Evolutionary conservation across 2,329 filamentous ascomycete species (phyloP).

Genomic region (Diaporthe velutina): DNA sequence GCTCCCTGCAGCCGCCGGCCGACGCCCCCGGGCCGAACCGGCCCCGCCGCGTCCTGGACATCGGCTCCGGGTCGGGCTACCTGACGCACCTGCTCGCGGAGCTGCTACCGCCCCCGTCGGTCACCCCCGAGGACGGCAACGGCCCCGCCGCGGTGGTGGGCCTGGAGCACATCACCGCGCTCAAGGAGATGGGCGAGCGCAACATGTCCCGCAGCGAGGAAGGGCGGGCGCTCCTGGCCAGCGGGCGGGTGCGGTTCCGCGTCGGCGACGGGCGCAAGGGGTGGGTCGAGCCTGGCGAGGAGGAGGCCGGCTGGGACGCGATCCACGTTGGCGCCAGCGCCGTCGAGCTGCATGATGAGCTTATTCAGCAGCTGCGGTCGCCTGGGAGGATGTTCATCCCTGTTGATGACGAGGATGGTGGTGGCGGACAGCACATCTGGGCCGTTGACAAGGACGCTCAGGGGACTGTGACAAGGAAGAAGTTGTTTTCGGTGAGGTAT

Average conservation of each 20-base stretch:
- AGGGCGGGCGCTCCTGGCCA: slow-evolving; percentile 71
- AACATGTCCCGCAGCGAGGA: slow-evolving; percentile 76
- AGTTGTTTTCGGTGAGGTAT: slow-evolving; percentile 79
- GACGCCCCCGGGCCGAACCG: slow-evolving; percentile 20
- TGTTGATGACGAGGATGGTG: slow-evolving; percentile 67
- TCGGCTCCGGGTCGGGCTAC: slow-evolving; percentile 84
- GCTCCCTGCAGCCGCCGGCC: slow-evolving; percentile 55
- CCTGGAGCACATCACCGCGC: slow-evolving; percentile 77
- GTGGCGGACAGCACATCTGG: slow-evolving; percentile 75
- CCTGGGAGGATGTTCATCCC: slow-evolving; percentile 89
- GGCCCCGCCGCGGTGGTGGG: slow-evolving; percentile 70
- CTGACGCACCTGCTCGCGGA: slow-evolving; percentile 90
- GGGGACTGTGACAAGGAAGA: slow-evolving; percentile 71
- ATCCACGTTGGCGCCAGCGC: slow-evolving; percentile 97
- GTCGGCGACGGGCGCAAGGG: slow-evolving; percentile 81
- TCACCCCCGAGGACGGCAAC: slow-evolving; percentile 57
- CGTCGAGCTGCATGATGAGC: slow-evolving; percentile 74
- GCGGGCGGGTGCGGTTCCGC: slow-evolving; percentile 78
- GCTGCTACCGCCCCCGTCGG: slow-evolving; percentile 53
- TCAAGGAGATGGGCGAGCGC: slow-evolving; percentile 71
- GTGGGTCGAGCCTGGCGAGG: slow-evolving; percentile 60
- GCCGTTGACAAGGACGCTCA: slow-evolving; percentile 78
- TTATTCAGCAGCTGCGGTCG: slow-evolving; percentile 82
- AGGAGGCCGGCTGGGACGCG: slow-evolving; percentile 80
- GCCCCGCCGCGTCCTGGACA: slow-evolving; percentile 73